Base-by-base conservation (phyloP, 116 monocot species). In the Dioscorea cayenensis region DNA sequence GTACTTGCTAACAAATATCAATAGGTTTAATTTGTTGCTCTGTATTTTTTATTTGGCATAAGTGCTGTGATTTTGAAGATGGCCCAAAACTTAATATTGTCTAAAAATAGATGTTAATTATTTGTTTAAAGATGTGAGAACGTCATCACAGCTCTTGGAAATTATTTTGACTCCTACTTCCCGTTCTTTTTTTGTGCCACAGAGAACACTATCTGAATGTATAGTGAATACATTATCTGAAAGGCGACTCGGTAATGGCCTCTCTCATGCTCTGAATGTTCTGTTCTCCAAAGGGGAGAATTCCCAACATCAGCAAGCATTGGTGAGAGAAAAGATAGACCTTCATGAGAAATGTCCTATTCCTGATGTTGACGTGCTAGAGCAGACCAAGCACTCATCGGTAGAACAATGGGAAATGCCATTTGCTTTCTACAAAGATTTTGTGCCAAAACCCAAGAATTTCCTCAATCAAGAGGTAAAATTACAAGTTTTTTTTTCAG, bases 201-300 rank as follows among this genome's bases (percentile, higher is more conserved):
- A 84, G 79, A 76, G 32, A 36, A 28, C 36, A 48, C 62, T 73
- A 16, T 73, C 65, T 60, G 49, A 72, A 59, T 76, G 74, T 59
- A 66, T 72, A 49, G 69, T 60, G 69, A 76, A 72, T 25, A 67
- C 72, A 61, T 6, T 71, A 66, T 32, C 66, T 28, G 66, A 60
- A 49, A 66, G 49, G 11, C 65, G 37, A 72, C 17, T 32, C 1
- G 37, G 63, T 14, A n/a, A 75, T 75, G 67, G 58, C 63, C 66
- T 83, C 28, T 78, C 71, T 37, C 60, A 66, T 63, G 55, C 62
- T 13, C 11, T 72, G 36, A 25, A 73, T 23, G 69, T 28, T 49
- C 5, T 73, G 43, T 75, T 49, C 49, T 35, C 51, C 71, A 48
- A 48, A 32, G 63, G 43, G 36, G 71, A 71, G 14, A 55, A 65